Conservation (phyloP, 495 filamentous ascomycete genomes). For the Podospora anserina region DNA sequence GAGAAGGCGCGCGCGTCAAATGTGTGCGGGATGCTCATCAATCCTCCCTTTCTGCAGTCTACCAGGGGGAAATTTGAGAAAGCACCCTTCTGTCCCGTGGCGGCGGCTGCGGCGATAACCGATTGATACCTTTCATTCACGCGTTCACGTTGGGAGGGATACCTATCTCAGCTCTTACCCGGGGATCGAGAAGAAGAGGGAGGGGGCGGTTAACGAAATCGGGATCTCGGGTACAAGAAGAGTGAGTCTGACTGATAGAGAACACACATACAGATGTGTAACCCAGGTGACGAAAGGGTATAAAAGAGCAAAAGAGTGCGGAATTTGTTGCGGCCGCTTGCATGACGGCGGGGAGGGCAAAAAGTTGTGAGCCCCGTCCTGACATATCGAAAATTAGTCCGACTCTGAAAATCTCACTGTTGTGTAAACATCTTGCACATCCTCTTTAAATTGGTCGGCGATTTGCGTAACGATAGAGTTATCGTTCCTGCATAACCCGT, state of each 20-base stretch:
- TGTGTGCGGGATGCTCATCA: neutral
- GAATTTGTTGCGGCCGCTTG: constrained; percentile 1
- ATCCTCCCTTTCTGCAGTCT: neutral
- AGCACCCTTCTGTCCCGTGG: neutral
- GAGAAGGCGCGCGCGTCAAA: neutral
- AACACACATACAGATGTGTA: too few relatives aligned
- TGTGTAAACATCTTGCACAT: constrained; percentile 13
- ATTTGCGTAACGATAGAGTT: constrained; percentile 31
- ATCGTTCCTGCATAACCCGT: constrained; percentile 31
- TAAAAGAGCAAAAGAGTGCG: neutral
- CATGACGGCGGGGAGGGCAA: neutral
- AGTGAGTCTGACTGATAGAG: too few relatives aligned
- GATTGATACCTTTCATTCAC: neutral
- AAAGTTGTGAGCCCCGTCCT: constrained; percentile 1
- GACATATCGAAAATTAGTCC: neutral
- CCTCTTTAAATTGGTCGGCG: constrained; percentile 29
- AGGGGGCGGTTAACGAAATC: too few relatives aligned
- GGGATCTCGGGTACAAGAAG: too few relatives aligned
- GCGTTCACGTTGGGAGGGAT: neutral
- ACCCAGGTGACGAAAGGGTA: too few relatives aligned
- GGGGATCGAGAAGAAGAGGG: neutral
- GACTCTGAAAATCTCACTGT: constrained; percentile 5
- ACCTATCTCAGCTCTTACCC: neutral
- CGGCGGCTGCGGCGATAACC: neutral
- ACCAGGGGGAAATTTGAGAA: neutral